phyloP scores from a whole-genome alignment of 2,329 filamentous ascomycete species.

The Claviceps sp. region DNA sequence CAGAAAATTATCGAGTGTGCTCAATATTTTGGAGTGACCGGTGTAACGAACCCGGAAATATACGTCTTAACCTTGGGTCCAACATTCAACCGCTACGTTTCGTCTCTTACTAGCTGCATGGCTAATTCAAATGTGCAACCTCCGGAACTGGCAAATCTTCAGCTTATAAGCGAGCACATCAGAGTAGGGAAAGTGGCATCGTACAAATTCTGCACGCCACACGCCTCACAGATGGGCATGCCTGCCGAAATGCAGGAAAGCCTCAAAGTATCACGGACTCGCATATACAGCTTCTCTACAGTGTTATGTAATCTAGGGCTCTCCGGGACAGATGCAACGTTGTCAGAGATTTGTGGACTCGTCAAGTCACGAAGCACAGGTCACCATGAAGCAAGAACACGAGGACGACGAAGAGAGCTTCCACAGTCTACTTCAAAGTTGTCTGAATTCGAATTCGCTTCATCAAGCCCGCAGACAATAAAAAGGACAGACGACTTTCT shows the following conservation, averaged over 20 bases:
- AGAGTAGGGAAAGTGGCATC: slow-evolving; percentile 24
- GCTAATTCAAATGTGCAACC: slow-evolving; percentile 20
- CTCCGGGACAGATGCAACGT: not conserved
- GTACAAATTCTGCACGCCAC: slow-evolving; percentile 17
- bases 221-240: not conserved
- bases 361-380: not conserved
- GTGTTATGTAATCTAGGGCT: not conserved
- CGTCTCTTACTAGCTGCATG: slow-evolving; percentile 23
- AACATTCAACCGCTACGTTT: slow-evolving; percentile 24
- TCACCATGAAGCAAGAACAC: not conserved
- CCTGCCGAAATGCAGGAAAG: not conserved
- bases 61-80: slow-evolving; percentile 23
- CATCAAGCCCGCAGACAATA: not conserved
- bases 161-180: slow-evolving; percentile 22
- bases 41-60: slow-evolving; percentile 24
- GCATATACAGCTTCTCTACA: slow-evolving; percentile 6
- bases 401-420: not conserved
- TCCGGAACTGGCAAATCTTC: slow-evolving; percentile 18
- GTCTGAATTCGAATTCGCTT: not conserved
- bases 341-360: slow-evolving; percentile 1
- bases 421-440: not conserved
- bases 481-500: not conserved
- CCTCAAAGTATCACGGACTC: slow-evolving; percentile 1
- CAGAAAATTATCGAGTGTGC: slow-evolving; percentile 18
- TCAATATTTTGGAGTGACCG: slow-evolving; percentile 14